Percentiles rank a stretch among this genome's conserved stretches.
These are phyloP conservation scores for Boletus sensibilis DNA, from an alignment of 768 basidiomycete genomes.

Conservation along the genomic window DNA sequence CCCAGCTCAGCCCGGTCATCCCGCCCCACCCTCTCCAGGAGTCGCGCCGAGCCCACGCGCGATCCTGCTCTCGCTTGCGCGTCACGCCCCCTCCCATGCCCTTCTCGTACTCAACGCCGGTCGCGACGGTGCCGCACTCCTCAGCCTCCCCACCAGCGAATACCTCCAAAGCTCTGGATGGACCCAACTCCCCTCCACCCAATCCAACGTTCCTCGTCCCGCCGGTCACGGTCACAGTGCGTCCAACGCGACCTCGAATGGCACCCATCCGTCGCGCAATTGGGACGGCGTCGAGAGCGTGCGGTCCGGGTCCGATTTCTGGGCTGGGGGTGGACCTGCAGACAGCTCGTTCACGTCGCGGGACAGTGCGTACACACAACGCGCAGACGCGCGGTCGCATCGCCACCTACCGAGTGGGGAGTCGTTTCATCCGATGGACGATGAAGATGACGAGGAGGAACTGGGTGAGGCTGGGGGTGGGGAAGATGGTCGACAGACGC, in stretches of 20 bases:
- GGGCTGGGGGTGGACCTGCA: slow-evolving; percentile 45
- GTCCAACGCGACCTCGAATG: slow-evolving; percentile 19
- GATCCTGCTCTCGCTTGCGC: slow-evolving; percentile 70
- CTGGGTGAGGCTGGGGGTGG: neutral
- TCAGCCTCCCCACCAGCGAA: slow-evolving; percentile 79
- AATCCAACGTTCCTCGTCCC: neutral
- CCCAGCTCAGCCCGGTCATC: neutral
- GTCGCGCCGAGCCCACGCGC: slow-evolving; percentile 65
- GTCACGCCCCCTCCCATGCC: slow-evolving; percentile 67
- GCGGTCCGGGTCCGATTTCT: slow-evolving; percentile 74
- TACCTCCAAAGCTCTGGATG: slow-evolving; percentile 86
- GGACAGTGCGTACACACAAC: slow-evolving; percentile 16
- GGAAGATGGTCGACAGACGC: slow-evolving; percentile 25
- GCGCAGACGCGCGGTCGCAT: slow-evolving; percentile 6
- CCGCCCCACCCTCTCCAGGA: slow-evolving; percentile 40
- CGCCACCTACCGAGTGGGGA: slow-evolving; percentile 23
- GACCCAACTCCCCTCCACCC: slow-evolving; percentile 35
- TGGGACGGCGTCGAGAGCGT: slow-evolving; percentile 42
- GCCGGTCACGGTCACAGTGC: slow-evolving; percentile 19
- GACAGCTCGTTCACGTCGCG: slow-evolving; percentile 22
- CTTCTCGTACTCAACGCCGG: slow-evolving; percentile 84
- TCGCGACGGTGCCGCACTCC: slow-evolving; percentile 72
- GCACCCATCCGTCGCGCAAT: slow-evolving; percentile 2
- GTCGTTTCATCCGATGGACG: slow-evolving; percentile 35
- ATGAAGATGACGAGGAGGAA: slow-evolving; percentile 22